These are phyloP conservation scores for Eucalyptus caleyi DNA, from an alignment of 345 rosid species.

Conservation along the genomic window DNA sequence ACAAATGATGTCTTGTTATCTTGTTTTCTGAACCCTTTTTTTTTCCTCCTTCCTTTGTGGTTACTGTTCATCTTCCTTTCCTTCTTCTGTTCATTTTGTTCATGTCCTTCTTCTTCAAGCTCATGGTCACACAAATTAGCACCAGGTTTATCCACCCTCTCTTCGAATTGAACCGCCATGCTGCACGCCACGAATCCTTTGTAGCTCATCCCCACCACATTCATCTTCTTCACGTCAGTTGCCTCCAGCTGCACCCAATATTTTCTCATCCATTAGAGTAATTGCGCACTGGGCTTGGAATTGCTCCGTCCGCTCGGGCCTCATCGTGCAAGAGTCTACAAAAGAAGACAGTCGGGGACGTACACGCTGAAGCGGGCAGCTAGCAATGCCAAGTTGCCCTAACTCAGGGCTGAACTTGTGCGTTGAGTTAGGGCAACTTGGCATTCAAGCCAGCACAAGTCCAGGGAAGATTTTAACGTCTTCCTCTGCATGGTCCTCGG, in stretches of 20 bases:
- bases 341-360: slow-evolving; percentile 70
- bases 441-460: too few relatives aligned
- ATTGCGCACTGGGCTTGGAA: slow-evolving; percentile 48
- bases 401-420: too few relatives aligned
- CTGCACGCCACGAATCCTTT: slow-evolving; percentile 66
- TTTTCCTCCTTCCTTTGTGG: neutral
- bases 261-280: slow-evolving; percentile 18
- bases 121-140: neutral
- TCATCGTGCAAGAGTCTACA: slow-evolving; percentile 63
- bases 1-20: too few relatives aligned
- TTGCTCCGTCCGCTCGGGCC: slow-evolving; percentile 12
- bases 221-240: slow-evolving; percentile 18
- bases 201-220: slow-evolving; percentile 60
- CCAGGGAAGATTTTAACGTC: too few relatives aligned
- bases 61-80: neutral
- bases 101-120: neutral
- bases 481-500: too few relatives aligned
- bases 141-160: slow-evolving; percentile 18
- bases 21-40: too few relatives aligned
- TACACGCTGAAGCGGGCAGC: slow-evolving; percentile 29
- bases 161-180: slow-evolving; percentile 58
- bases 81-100: neutral
- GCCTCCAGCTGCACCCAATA: neutral
- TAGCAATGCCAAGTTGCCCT: too few relatives aligned
- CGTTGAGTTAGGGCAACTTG: too few relatives aligned